A percentile compares a stretch with the other conserved stretches of the same genome.
phyloP scores from a whole-genome alignment of 768 basidiomycete genomes.

The Boletellus ananiceps region DNA sequence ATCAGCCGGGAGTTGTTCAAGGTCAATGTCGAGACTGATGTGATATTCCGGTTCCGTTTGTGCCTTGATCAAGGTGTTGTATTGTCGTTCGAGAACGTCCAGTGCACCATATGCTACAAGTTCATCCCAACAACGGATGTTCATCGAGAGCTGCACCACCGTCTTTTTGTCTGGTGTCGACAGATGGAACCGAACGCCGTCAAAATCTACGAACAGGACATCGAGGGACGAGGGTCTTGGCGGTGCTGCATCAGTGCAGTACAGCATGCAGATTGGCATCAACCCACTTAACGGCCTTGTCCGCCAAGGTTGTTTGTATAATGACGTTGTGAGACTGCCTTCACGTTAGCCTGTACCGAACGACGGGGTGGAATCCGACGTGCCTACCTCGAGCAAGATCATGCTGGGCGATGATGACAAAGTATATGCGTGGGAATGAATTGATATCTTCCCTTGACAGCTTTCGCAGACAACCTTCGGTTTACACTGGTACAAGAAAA shows the following conservation, averaged over 20 bases:
- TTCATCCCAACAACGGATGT: slow-evolving; percentile 95
- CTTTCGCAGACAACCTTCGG: slow-evolving; percentile 6
- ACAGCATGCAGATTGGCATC: not conserved
- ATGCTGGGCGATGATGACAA: slow-evolving; percentile 37
- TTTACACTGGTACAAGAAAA: slow-evolving; percentile 7
- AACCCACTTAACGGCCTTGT: slow-evolving; percentile 80
- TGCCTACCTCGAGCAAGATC: slow-evolving; percentile 79
- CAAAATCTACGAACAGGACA: slow-evolving; percentile 96
- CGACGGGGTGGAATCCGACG: not conserved
- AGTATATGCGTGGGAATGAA: slow-evolving; percentile 28
- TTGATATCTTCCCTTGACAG: slow-evolving; percentile 19
- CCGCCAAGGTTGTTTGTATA: slow-evolving; percentile 83
- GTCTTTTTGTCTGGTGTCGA: slow-evolving; percentile 86
- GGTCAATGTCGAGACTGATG: slow-evolving; percentile 80
- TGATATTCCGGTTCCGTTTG: slow-evolving; percentile 86
- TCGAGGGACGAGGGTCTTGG: slow-evolving; percentile 85
- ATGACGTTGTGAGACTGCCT: slow-evolving; percentile 85
- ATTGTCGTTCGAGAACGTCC: slow-evolving; percentile 76
- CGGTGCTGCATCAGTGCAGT: slow-evolving; percentile 15
- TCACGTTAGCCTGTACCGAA: slow-evolving; percentile 6
- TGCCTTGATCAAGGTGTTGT: slow-evolving; percentile 62
- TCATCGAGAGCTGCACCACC: slow-evolving; percentile 84
- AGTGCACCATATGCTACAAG: slow-evolving; percentile 82
- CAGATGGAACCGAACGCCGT: slow-evolving; percentile 91
- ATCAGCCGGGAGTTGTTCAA: slow-evolving; percentile 79